phyloP scores from a whole-genome alignment of 305 asterid genomes.

The Coffea humblotiana region DNA sequence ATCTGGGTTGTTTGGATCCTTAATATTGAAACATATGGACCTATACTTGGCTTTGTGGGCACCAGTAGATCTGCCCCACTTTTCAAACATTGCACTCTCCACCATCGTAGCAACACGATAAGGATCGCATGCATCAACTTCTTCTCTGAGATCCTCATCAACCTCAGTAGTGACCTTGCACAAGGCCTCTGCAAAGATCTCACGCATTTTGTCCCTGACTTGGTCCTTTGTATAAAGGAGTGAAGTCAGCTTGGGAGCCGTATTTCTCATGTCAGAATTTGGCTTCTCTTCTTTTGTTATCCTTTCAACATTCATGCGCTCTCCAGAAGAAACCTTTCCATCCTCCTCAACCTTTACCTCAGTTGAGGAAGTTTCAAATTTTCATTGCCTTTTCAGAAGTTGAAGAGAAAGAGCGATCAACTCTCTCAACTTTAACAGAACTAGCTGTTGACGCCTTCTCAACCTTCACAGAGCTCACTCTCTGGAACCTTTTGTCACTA shows the following conservation, averaged over 20 bases:
- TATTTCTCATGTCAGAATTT: conserved; percentile 35
- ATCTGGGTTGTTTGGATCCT: conserved; percentile 81
- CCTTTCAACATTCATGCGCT: conserved; percentile 32
- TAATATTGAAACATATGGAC: conserved; percentile 79
- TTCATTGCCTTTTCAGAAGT: conserved; percentile 33
- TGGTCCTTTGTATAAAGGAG: conserved; percentile 74
- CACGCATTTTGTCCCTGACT: conserved; percentile 74
- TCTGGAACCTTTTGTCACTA: conserved; percentile 25
- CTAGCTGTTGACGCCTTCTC: conserved; percentile 38
- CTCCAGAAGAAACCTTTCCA: conserved; percentile 28
- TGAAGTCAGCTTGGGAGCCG: conserved; percentile 64
- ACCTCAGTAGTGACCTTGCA: conserved; percentile 64
- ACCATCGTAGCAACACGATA: conserved; percentile 74
- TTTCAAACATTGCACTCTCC: conserved; percentile 78
- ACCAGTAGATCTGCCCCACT: conserved; percentile 80
- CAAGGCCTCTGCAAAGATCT: conserved; percentile 69
- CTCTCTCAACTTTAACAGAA: conserved; percentile 46
- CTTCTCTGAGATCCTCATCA: conserved; percentile 37
- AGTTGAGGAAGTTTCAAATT: conserved; percentile 39
- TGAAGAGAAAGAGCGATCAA: conserved; percentile 16
- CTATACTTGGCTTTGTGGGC: conserved; percentile 78
- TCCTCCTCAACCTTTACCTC: conserved; percentile 35
- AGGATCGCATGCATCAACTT: conserved; percentile 60
- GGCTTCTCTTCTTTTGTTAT: conserved; percentile 43
- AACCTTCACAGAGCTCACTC: conserved; percentile 46